Conservation (phyloP, 176 grass and related monocot genomes). For the Zizania latifolia region DNA sequence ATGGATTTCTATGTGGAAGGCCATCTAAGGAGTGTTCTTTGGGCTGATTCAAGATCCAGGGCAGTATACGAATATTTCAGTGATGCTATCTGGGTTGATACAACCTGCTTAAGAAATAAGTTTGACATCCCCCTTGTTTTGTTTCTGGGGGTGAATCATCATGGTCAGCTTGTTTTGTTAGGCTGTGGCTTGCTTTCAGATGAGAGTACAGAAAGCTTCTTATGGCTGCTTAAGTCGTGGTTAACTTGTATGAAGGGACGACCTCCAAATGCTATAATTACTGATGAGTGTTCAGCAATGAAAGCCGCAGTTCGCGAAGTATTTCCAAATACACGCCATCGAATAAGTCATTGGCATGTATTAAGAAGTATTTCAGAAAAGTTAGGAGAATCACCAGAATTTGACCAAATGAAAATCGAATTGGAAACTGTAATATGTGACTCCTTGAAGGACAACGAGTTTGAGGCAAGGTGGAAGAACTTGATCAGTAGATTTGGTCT, state of each 20-base stretch:
- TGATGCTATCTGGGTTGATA: conserved; percentile 60
- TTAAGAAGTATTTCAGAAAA: conserved; percentile 49
- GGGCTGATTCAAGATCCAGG: conserved; percentile 75
- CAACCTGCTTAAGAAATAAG: conserved; percentile 56
- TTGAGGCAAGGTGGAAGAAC: conserved; percentile 61
- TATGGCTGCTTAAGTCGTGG: conserved; percentile 71
- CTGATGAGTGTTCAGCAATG: conserved; percentile 47
- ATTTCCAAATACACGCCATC: conserved; percentile 53
- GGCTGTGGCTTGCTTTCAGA: conserved; percentile 74
- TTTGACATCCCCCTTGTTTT: conserved; percentile 50
- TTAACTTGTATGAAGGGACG: conserved; percentile 55
- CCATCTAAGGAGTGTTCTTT: conserved; percentile 63
- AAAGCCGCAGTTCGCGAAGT: conserved; percentile 46
- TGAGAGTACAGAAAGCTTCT: conserved; percentile 66
- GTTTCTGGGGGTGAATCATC: conserved; percentile 62
- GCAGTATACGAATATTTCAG: conserved; percentile 51
- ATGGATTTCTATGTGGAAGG: conserved; percentile 73
- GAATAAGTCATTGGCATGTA: conserved; percentile 53
- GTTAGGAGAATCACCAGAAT: conserved; percentile 34
- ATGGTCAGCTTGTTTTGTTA: conserved; percentile 64
- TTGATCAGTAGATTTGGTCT: conserved; percentile 42
- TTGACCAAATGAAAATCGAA: conserved; percentile 38
- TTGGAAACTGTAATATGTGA: conserved; percentile 44
- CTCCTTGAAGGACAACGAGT: conserved; percentile 54
- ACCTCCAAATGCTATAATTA: conserved; percentile 52